A percentile compares a stretch with the other conserved stretches of the same genome.
Evolutionary conservation across 208 protist genomes (phyloP).

Genomic region (Novymonas esmeraldas): DNA sequence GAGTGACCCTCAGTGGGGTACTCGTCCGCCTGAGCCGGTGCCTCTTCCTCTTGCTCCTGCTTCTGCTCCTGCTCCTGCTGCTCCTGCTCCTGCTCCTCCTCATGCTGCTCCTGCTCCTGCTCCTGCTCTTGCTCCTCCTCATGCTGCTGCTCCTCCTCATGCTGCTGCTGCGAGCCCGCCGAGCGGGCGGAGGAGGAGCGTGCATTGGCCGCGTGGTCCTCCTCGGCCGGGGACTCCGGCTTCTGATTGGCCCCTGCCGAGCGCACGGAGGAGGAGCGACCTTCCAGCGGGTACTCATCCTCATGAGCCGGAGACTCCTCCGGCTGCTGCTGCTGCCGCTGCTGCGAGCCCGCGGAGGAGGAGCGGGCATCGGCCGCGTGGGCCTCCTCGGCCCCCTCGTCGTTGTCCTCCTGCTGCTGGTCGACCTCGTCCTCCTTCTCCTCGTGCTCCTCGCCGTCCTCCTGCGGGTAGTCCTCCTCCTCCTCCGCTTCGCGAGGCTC

Average conservation of each 20-base stretch:
- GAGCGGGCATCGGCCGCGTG: neutral
- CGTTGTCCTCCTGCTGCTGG: conserved; percentile 9
- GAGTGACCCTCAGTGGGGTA: conserved; percentile 1
- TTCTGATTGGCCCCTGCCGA: too few relatives aligned
- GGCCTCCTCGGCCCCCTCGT: conserved; percentile 3
- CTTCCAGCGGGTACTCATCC: too few relatives aligned
- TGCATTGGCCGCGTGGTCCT: conserved; percentile 4
- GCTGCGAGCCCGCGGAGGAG: neutral
- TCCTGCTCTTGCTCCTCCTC: conserved; percentile 16
- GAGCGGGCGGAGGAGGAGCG: too few relatives aligned
- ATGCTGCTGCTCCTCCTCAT: neutral
- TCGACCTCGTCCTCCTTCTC: conserved; percentile 15
- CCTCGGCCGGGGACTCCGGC: too few relatives aligned
- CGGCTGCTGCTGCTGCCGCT: conserved; percentile 3
- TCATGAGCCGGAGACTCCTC: neutral
- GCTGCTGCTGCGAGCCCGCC: neutral
- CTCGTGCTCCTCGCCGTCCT: neutral
- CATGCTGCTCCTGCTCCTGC: conserved; percentile 17
- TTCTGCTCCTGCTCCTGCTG: neutral
- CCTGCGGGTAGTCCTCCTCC: conserved; percentile 7
- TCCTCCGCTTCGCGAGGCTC: conserved; percentile 7
- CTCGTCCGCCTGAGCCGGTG: too few relatives aligned
- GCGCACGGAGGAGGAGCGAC: too few relatives aligned
- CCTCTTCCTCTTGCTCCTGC: conserved; percentile 6
- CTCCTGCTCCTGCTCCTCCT: neutral